Evolutionary conservation across 75 land plant genomes (phyloP).

Genomic region (Gnetum montanum): DNA sequence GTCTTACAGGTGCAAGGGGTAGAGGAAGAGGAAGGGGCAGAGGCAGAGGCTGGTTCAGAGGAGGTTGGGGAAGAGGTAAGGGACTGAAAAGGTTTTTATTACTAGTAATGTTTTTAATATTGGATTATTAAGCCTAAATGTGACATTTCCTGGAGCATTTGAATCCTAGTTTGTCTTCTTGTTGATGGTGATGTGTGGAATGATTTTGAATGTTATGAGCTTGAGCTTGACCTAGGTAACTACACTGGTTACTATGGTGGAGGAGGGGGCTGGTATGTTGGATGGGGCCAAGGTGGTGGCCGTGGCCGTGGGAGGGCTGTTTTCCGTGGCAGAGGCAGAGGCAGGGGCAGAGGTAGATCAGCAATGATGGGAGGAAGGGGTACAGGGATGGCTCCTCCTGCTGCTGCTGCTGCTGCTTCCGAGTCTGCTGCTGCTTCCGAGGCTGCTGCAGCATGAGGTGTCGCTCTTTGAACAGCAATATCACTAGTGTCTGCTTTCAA

Average conservation of each 20-base stretch:
- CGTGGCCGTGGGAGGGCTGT: constrained; percentile 6
- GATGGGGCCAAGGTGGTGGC: constrained; percentile 6
- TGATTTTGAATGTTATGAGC: constrained; percentile 2
- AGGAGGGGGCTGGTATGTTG: constrained; percentile 10
- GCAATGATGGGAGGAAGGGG: constrained; percentile 10
- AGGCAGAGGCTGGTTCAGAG: constrained; percentile 4
- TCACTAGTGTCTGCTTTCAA: too few species aligned
- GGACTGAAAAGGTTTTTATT: too few species aligned
- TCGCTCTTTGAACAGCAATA: too few species aligned
- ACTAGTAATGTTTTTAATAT: too few species aligned
- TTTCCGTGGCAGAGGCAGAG: constrained; percentile 4
- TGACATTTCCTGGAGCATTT: too few species aligned
- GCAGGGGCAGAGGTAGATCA: neutral
- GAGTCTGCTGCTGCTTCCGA: neutral
- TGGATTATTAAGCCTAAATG: too few species aligned
- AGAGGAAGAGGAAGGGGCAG: constrained; percentile 6
- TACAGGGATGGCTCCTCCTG: neutral
- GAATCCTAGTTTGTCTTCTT: too few species aligned
- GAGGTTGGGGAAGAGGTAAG: constrained; percentile 1
- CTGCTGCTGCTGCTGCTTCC: neutral
- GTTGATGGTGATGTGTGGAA: too few species aligned
- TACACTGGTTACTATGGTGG: neutral
- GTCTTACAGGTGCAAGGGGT: constrained; percentile 3
- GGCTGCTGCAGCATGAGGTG: too few species aligned
- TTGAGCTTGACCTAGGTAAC: too few species aligned